Base-by-base conservation (phyloP, 306 rosid genomes). In the Casuarina glauca region DNA sequence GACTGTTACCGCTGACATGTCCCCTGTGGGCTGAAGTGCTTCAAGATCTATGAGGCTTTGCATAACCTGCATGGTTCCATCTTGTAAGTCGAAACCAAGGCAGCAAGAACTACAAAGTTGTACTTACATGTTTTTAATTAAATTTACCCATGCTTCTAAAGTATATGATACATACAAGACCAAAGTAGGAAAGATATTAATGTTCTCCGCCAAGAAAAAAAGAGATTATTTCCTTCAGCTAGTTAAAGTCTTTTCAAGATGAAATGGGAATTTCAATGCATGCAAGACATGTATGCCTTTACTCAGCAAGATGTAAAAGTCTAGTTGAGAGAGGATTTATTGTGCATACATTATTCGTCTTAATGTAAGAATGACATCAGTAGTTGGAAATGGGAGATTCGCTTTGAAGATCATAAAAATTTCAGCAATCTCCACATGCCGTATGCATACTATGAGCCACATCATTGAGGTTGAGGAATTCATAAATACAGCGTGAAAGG, bases 11-110 rank as follows among this genome's bases (percentile, higher is more conserved):
- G 97, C 49, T 72, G 96, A 85, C 70, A 91, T 44, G 75, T 91
- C 97, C 80, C 93, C 94, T 16, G 96, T 91, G 32, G 94, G 96
- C 79, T 91, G 90, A 51, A 93, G 90, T 74, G 96, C 97, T 84
- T 84, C 96, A 49, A 93, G 96, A 74, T 93, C 93, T 35, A 91
- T 76, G 41, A 93, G 96, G 77, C 87, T 77, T 84, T 79, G 82
- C 80, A 91, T 86, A 81, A 93, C 97, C 96, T 91, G 89, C 84
- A 81, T 12, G 51, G 9, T 74, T 52, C 68, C 62, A n/a, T 50
- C 73, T 57, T 39, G 46, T 82, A 77, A 82, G 87, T 73, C 74
- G 15, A 73, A 64, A 48, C 38, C 64, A 72, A 66, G 45, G 63
- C 20, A 44, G 39, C 50, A 49, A 67, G 55, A 64, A 43, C 17